phyloP scores from a whole-genome alignment of 2,329 filamentous ascomycete species.

The Alternaria metachromatica region DNA sequence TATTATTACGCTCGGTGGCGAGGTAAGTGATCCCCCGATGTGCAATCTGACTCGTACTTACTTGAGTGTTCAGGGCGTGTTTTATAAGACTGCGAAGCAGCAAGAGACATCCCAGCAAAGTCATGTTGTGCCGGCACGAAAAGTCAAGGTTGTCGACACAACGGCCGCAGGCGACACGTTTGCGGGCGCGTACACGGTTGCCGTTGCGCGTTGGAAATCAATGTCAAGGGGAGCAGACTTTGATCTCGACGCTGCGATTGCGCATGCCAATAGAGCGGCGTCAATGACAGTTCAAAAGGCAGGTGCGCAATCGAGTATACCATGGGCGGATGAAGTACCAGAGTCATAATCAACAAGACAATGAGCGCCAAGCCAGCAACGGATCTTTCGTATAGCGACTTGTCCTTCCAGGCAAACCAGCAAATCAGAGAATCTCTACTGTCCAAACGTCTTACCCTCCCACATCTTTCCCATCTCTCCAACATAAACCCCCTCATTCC shows the following conservation, averaged over 20 bases:
- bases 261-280: slow-evolving; percentile 67
- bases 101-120: slow-evolving; percentile 54
- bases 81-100: slow-evolving; percentile 53
- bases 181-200: slow-evolving; percentile 83
- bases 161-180: slow-evolving; percentile 96
- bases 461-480: slow-evolving; percentile 20
- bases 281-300: slow-evolving; percentile 69
- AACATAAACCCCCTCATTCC: slow-evolving; percentile 64
- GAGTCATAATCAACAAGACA: slow-evolving; percentile 11
- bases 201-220: slow-evolving; percentile 62
- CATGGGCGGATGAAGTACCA: slow-evolving; percentile 65
- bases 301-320: slow-evolving; percentile 72
- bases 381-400: neutral
- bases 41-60: slow-evolving; percentile 23
- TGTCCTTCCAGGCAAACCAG: too few species aligned
- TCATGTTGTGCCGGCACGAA: slow-evolving; percentile 65
- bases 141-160: slow-evolving; percentile 85
- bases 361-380: neutral
- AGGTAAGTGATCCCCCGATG: slow-evolving; percentile 56
- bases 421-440: too few species aligned
- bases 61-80: slow-evolving; percentile 42
- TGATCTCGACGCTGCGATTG: slow-evolving; percentile 64
- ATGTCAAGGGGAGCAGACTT: slow-evolving; percentile 52
- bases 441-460: neutral
- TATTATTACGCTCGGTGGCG: slow-evolving; percentile 82